phyloP scores from a whole-genome alignment of 2,329 filamentous ascomycete genomes.

The Pyrenophora teres region DNA sequence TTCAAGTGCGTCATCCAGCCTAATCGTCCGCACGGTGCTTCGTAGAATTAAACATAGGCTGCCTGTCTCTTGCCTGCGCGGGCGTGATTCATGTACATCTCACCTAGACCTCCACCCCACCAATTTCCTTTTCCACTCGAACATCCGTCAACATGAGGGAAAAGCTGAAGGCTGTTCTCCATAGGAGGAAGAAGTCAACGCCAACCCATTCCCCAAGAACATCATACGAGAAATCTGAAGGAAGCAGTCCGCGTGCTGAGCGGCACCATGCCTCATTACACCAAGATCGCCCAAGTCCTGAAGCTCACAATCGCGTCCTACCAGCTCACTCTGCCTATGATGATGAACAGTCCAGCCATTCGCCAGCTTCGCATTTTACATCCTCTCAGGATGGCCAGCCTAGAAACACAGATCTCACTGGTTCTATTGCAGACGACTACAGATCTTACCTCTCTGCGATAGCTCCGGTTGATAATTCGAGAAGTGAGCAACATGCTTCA shows the following conservation, averaged over 20 bases:
- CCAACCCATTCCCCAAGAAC: slow-evolving; percentile 11
- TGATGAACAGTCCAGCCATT: slow-evolving; percentile 1
- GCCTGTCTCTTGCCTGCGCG: background rate
- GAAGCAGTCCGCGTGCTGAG: slow-evolving; percentile 5
- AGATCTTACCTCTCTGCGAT: slow-evolving; percentile 25
- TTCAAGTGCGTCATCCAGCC: slow-evolving; percentile 14
- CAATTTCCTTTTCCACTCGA: background rate
- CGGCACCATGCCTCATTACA: slow-evolving; percentile 5
- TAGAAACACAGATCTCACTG: slow-evolving; percentile 10
- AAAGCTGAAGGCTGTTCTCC: slow-evolving; percentile 25
- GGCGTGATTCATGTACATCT: background rate
- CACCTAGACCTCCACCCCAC: slow-evolving; percentile 1
- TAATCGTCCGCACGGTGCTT: slow-evolving; percentile 5
- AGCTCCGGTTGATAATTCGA: slow-evolving; percentile 13
- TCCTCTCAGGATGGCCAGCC: background rate
- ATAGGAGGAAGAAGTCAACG: slow-evolving; percentile 14
- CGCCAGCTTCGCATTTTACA: background rate
- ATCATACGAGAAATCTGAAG: slow-evolving; percentile 8
- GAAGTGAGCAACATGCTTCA: slow-evolving; percentile 1
- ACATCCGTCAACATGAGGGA: slow-evolving; percentile 15
- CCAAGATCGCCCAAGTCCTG: background rate
- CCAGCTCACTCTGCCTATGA: slow-evolving; percentile 20
- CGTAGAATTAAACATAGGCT: slow-evolving; percentile 3
- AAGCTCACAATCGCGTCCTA: slow-evolving; percentile 9
- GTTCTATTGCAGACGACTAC: slow-evolving; percentile 29